Evolutionary conservation across 2,329 filamentous ascomycete species (phyloP), one percentile per base, ranked within the genome.

Genomic region (Ascochyta koolunga): DNA sequence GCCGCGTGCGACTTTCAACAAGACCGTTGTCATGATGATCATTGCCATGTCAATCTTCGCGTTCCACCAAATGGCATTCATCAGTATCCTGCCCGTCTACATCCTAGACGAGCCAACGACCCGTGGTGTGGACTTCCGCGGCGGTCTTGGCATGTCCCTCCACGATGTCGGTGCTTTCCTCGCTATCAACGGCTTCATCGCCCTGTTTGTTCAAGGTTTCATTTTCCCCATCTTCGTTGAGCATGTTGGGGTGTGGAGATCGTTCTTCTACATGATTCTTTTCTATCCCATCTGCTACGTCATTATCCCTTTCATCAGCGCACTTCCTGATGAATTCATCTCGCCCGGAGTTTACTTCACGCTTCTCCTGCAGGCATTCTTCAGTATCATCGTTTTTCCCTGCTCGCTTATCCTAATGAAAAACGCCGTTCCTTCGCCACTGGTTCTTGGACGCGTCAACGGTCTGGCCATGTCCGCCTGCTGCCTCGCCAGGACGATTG

Each of bases 21-120:
- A 75, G 73, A 86, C 84, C 46, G 87, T 96, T 50, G 80, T 90
- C 63, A 87, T 90, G 77, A 82, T 96, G 45, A 86, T 93, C 40
- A 68, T 92, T n/a, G 87, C 92, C 2, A 79, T 97, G 55, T 89
- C 89, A 42, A 89, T 97, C 60, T 96, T 96, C 77, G 93, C 91
- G 9, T 96, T 96, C 74, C 93, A 97, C 35, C 71, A 73, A 50
- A 97, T 97, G 91, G 91, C 89, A 0, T 97, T 90, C 75, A 91
- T 96, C 69, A 90, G 96, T 68, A 83, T 96, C 0, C 81, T 96
- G 45, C 93, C 93, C 9, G 96, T 97, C 56, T 97, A 96, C 77
- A 86, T 96, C 48, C 91, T 96, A 70, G 92, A 96, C 64, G 79
- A 86, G 21, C 82, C 83, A 19, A 22, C 35, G 2, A 37, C 50